Percentiles rank a stretch among this genome's conserved stretches.
phyloP scores from a whole-genome alignment of 2,329 filamentous ascomycete genomes.

The Neodidymelliopsis sp. region DNA sequence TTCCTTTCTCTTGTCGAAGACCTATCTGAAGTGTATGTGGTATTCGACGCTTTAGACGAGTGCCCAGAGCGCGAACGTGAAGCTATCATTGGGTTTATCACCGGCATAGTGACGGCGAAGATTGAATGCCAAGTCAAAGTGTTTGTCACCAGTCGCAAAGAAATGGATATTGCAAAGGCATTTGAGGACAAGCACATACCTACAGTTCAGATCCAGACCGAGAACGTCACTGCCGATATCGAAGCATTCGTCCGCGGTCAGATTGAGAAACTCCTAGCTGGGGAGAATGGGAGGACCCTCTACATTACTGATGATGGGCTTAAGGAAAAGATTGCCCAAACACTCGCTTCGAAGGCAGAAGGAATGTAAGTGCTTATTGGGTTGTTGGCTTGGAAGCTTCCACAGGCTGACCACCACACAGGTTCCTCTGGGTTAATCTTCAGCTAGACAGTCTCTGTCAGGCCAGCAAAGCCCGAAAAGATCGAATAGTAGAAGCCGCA shows the following conservation, averaged over 20 bases:
- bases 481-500: constrained; percentile 20
- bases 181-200: constrained; percentile 25
- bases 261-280: constrained; percentile 23
- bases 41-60: constrained; percentile 27
- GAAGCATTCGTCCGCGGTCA: constrained; percentile 18
- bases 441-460: constrained; percentile 26
- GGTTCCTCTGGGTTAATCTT: constrained; percentile 34
- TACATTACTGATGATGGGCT: constrained; percentile 22
- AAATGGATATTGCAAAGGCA: constrained; percentile 28
- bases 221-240: constrained; percentile 28
- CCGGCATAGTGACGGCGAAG: constrained; percentile 11
- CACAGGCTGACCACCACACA: constrained; percentile 9
- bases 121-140: constrained; percentile 19
- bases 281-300: constrained; percentile 25
- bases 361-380: constrained; percentile 26
- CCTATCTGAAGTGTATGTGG: constrained; percentile 12
- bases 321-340: constrained; percentile 22
- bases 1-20: constrained; percentile 15
- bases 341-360: constrained; percentile 24
- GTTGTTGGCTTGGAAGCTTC: background rate
- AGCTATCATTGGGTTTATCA: constrained; percentile 18
- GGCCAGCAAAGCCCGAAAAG: constrained; percentile 22
- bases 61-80: constrained; percentile 19
- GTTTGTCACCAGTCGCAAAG: constrained; percentile 29
- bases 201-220: constrained; percentile 24